A percentile compares a stretch with the other conserved stretches of the same genome.
Evolutionary conservation across 257 asterid genomes (phyloP).

Genomic region (Petunia secreta): DNA sequence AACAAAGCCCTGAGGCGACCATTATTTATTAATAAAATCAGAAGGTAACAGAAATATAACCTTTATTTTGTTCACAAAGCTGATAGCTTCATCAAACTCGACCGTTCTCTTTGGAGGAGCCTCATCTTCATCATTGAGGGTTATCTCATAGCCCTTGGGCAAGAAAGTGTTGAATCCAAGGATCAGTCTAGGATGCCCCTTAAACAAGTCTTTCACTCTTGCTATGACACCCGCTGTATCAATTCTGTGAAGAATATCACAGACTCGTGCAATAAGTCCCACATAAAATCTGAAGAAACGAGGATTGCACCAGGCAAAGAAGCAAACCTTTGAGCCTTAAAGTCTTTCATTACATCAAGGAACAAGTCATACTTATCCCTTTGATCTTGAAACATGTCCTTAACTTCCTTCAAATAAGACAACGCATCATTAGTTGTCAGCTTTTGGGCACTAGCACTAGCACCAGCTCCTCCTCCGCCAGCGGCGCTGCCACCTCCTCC

Average conservation of each 20-base stretch:
- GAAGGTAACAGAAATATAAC: constrained; percentile 40
- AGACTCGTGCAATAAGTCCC: constrained; percentile 20
- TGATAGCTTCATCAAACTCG: constrained; percentile 94
- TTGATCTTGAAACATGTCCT: constrained; percentile 96
- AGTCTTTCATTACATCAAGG: constrained; percentile 98
- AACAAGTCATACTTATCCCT: constrained; percentile 91
- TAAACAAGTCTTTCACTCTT: constrained; percentile 90
- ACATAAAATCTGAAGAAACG: constrained; percentile 15
- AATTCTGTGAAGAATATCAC: constrained; percentile 56
- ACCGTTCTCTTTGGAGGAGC: constrained; percentile 89
- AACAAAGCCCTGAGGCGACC: background rate
- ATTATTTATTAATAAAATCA: background rate
- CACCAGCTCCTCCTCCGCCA: constrained; percentile 43
- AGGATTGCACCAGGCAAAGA: constrained; percentile 18
- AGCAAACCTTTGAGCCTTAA: constrained; percentile 92
- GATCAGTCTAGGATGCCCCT: constrained; percentile 88
- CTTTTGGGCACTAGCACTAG: constrained; percentile 65
- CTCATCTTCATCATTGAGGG: constrained; percentile 83
- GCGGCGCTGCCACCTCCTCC: constrained; percentile 46
- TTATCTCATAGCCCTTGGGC: constrained; percentile 96
- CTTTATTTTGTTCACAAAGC: constrained; percentile 97
- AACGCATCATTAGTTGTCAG: constrained; percentile 94
- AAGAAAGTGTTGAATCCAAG: constrained; percentile 98
- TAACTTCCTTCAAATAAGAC: constrained; percentile 90
- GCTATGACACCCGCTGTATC: constrained; percentile 94